Conservation (phyloP, 805 yeast genomes). For the Lipomyces chichibuensis region DNA sequence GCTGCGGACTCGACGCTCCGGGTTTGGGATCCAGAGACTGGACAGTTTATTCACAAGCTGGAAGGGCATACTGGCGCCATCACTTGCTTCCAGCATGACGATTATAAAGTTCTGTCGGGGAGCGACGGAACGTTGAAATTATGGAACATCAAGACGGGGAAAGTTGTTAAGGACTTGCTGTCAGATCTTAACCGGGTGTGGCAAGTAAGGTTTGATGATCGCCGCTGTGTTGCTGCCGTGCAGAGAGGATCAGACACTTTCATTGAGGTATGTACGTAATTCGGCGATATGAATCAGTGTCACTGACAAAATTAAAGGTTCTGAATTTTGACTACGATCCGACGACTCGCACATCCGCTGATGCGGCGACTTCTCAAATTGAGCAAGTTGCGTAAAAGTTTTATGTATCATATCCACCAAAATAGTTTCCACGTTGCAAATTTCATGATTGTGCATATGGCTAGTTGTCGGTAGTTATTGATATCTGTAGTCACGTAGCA, state of each 20-base stretch:
- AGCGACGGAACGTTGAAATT: slow-evolving; percentile 83
- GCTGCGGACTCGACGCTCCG: slow-evolving; percentile 94
- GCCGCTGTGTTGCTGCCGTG: slow-evolving; percentile 88
- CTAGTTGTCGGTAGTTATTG: neutral
- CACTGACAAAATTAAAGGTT: slow-evolving; percentile 8
- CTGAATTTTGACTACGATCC: slow-evolving; percentile 34
- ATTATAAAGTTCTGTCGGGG: slow-evolving; percentile 82
- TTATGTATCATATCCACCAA: neutral
- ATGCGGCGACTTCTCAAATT: neutral
- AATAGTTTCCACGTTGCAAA: neutral
- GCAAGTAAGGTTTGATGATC: slow-evolving; percentile 88
- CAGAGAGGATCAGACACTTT: slow-evolving; percentile 70
- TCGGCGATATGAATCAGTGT: neutral
- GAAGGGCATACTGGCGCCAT: slow-evolving; percentile 83
- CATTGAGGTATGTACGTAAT: slow-evolving; percentile 80
- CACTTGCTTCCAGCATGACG: slow-evolving; percentile 90
- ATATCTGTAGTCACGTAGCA: neutral
- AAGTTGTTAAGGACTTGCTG: slow-evolving; percentile 68
- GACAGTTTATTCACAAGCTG: slow-evolving; percentile 66
- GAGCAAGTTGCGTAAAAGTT: neutral
- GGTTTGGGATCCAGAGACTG: slow-evolving; percentile 86
- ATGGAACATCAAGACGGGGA: slow-evolving; percentile 83
- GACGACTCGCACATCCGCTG: neutral
- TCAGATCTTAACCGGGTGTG: slow-evolving; percentile 84
- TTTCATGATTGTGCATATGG: too few relatives aligned